phyloP scores from a whole-genome alignment of 2,329 filamentous ascomycete genomes.

The Parastagonospora nodorum region DNA sequence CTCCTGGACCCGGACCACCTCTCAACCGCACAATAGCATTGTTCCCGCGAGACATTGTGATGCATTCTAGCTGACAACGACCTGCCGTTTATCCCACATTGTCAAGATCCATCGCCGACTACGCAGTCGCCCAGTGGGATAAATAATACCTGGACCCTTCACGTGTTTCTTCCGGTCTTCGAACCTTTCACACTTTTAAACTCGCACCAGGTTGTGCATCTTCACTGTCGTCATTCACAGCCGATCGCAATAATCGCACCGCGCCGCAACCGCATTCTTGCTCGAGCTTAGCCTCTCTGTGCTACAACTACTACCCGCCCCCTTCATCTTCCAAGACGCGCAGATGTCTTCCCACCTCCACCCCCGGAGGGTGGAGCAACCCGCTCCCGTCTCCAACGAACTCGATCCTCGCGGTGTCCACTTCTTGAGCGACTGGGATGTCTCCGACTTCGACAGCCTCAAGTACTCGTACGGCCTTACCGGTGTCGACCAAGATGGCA shows the following conservation, averaged over 20 bases:
- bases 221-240: conserved; percentile 9
- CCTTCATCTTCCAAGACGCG: conserved; percentile 10
- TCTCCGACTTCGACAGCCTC: conserved; percentile 35
- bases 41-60: conserved; percentile 25
- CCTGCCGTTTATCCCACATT: conserved; percentile 24
- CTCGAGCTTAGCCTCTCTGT: conserved; percentile 7
- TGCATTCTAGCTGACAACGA: conserved; percentile 36
- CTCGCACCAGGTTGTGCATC: conserved; percentile 23
- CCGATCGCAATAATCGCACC: conserved; percentile 1
- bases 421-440: conserved; percentile 38
- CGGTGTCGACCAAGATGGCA: conserved; percentile 54
- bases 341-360: conserved; percentile 34
- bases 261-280: conserved; percentile 1
- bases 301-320: conserved; percentile 7
- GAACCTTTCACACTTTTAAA: conserved; percentile 10
- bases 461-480: conserved; percentile 51
- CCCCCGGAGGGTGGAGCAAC: conserved; percentile 28
- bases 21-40: conserved; percentile 8
- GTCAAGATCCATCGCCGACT: conserved; percentile 21
- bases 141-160: conserved; percentile 12
- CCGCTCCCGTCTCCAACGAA: conserved; percentile 6
- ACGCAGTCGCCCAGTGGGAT: conserved; percentile 22
- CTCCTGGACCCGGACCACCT: conserved; percentile 4
- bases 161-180: conserved; percentile 10
- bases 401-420: conserved; percentile 22